Evolutionary conservation across 805 yeast species (phyloP), one percentile per base, ranked within the genome.

Genomic region (Kodamaea neixiangensis): DNA sequence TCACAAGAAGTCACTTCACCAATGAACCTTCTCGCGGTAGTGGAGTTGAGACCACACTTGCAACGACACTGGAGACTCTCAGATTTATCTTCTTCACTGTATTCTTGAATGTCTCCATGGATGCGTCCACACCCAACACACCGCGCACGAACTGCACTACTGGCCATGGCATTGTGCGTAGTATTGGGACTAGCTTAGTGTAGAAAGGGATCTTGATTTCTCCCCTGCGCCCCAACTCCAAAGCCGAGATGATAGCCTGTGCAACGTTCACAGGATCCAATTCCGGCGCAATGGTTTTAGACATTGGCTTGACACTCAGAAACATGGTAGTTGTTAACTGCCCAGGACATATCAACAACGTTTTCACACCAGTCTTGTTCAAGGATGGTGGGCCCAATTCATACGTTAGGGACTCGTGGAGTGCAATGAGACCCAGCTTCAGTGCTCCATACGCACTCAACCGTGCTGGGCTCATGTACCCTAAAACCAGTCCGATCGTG

Each of bases 401-500:
- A 60, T 81, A 82, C 0, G 87, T 81, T 33, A 93, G 69, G 0
- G 93, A 83, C 63, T 89, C 96, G 64, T 92, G 97, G 39, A 91
- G 69, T 0, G 93, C 91, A 47, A 93, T 81, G 22, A 89, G 67
- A 0, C 96, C 97, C 0, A 96, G 85, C 64, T 93, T 93, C 13
- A 96, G 81, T 0, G 97, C 97, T 0, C 97, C 97, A 62, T 93
- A 93, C 0, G 87, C 87, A 42, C 85, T 85, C 51, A 89, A 73
- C 18, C 86, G 75, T 7, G 96, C 92, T 0, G 97, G 97, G 0
- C 94, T 79, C 75, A 88, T 77, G 55, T 86, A 84, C 0, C 97
- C 97, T 49, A 93, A 72, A 0, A 89, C 91, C 0, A 97, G 89
- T 0, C 96, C 89, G 37, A 93, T 74, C 2, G 91, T 88, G 29